Evolutionary conservation across 176 grass and related monocot genomes (phyloP), one percentile per base, ranked within the genome.

Genomic region (Raddia distichophylla): DNA sequence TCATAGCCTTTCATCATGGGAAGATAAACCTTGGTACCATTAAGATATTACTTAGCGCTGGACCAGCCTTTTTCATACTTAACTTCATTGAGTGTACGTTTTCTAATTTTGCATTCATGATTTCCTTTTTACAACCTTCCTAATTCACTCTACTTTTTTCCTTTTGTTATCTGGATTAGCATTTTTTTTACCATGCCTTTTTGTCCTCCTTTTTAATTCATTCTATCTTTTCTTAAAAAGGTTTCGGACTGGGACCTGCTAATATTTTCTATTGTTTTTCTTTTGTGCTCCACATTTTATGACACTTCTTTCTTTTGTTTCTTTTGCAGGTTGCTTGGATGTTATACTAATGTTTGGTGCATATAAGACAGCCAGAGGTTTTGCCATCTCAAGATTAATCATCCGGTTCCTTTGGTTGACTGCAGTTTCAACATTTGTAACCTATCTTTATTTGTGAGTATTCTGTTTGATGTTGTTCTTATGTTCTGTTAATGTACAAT

Each of bases 391-490:
- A 82, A 86, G 95, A 89, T 64, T 94, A 82, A 58, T 98, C 71
- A 95, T 95, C 49, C 89, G 82, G 60, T 93, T 93, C 68, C 17
- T 95, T 55, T 98, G 92, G 95, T 88, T 95, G 46, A 86, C 88
- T 33, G 75, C 80, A 49, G 72, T 80, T 84, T 93, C 92, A 60
- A 74, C 95, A 91, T 89, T 90, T 84, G 78, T 95, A 49, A 91
- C 93, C 53, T 98, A 93, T 80, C 88, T 98, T 75, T 98, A 98
- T 76, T 82, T 84, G 95, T 98, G 79, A 98, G 90, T 90, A 79
- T 70, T 79, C 5, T 33, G 19, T 76, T 85, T 35, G 64, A 35
- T 77, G 60, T 74, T 82, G 16, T 52, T 46, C 22, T 15, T 44
- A 37, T 78, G 50, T 85, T 81, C 49, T 69, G 42, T 63, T 55